Evolutionary conservation across 306 rosid species (phyloP).

Genomic region (Rubus parviflorus): DNA sequence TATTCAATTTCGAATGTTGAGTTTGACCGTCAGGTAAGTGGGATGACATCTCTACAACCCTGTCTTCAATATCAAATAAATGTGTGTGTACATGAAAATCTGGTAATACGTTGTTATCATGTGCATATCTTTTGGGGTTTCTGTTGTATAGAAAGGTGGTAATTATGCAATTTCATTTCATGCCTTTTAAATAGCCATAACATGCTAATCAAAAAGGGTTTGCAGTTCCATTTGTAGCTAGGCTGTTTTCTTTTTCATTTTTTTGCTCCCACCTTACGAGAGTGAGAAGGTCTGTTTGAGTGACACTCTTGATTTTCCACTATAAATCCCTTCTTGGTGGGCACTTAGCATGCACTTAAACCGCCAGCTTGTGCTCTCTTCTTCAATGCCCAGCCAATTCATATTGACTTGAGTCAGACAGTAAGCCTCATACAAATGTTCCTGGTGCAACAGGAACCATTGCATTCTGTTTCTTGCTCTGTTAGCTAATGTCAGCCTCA

Average conservation of each 20-base stretch:
- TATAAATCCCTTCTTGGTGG: neutral
- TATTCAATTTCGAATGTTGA: slow-evolving; percentile 77
- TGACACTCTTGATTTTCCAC: neutral
- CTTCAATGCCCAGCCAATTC: neutral
- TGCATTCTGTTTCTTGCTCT: neutral
- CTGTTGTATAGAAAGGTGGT: neutral
- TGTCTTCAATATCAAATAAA: neutral
- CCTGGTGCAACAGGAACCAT: neutral
- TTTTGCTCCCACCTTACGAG: neutral
- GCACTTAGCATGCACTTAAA: neutral
- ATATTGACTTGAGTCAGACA: too few species aligned
- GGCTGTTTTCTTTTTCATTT: neutral
- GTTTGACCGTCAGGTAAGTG: slow-evolving; percentile 84
- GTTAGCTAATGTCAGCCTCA: slow-evolving; percentile 14
- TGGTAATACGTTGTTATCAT: neutral
- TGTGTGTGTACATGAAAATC: neutral
- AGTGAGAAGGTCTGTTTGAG: neutral
- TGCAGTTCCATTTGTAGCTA: neutral
- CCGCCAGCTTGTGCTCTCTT: neutral
- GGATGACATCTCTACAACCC: neutral
- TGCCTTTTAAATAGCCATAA: neutral
- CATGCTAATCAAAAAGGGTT: neutral
- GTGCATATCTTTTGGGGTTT: neutral
- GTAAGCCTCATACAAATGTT: neutral
- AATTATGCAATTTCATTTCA: neutral